Conservation (phyloP, 163 green algal species). For the Chloroidium sp. region DNA sequence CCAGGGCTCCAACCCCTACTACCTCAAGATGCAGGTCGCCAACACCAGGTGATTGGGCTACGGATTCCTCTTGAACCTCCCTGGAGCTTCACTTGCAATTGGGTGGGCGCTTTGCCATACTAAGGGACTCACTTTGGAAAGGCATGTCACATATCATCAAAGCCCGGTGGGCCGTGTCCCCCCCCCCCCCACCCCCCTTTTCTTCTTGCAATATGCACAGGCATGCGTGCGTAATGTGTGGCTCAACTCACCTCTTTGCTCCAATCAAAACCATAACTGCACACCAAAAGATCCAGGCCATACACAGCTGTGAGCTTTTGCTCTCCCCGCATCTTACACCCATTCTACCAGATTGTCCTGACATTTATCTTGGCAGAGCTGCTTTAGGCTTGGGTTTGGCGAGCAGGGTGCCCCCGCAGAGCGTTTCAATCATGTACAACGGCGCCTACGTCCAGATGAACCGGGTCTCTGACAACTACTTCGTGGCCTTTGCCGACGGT, state of each 20-base stretch:
- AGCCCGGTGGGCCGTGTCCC: too few species aligned
- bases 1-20: conserved; percentile 14
- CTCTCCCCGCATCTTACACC: neutral
- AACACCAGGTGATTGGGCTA: conserved; percentile 11
- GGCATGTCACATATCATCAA: too few species aligned
- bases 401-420: conserved; percentile 5
- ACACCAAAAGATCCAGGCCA: neutral
- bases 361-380: neutral
- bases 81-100: too few species aligned
- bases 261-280: neutral
- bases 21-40: conserved; percentile 23
- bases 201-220: too few species aligned
- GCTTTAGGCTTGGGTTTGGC: neutral
- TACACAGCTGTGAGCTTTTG: neutral
- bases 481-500: neutral
- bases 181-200: too few species aligned
- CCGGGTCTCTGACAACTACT: conserved; percentile 3
- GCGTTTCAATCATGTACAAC: neutral
- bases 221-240: neutral
- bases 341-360: neutral
- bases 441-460: conserved; percentile 1
- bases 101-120: too few species aligned
- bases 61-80: too few species aligned
- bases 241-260: neutral
- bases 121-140: too few species aligned